Base-by-base conservation (phyloP, 2,329 filamentous ascomycete species). In the Sarocladium oryzae region DNA sequence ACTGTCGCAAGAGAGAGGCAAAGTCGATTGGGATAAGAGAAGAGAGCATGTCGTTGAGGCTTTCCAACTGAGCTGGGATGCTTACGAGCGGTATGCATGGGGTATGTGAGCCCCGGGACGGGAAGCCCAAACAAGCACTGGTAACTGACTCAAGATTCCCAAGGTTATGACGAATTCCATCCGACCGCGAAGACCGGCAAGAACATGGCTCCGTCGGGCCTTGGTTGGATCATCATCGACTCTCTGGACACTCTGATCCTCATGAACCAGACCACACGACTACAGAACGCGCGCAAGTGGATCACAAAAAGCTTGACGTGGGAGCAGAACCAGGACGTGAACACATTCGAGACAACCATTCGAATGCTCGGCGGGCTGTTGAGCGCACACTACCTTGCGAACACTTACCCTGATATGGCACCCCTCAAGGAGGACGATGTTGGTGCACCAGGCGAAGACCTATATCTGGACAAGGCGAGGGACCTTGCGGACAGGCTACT, bases 191-290 rank as follows among this genome's bases (percentile, higher is more conserved):
- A 93, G 65, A 82, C 72, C 16, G 88, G 89, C 48, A 77, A 76
- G 49, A 84, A 93, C 60, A 97, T 99, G 92, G 84, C 89, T 6
- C 78, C 86, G 3, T 84, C 89, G 55, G 93, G 92, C 23, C 78
- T 99, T 69, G 93, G 93, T 26, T 99, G 95, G 93, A 97, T 97
- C 62, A 96, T 99, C 55, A 86, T 99, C 52, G 93, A 99, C 70
- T 84, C 92, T 11, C 74, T 99, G 56, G 93, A 99, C 68, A 99
- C 93, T 1, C 81, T 97, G 77, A 99, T 99, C 73, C 76, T 99
- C 55, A 99, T 99, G 93, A 97, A 97, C 66, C 76, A 96, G 57
- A 97, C 92, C 13, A 86, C 83, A 28, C 84, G 91, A 55, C 78
- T 99, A 35, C 78, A 84, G 33, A 84, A 95, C 62, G 92, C 93